Evolutionary conservation across 2,329 filamentous ascomycete species (phyloP).

Genomic region (Neofusicoccum parvum): DNA sequence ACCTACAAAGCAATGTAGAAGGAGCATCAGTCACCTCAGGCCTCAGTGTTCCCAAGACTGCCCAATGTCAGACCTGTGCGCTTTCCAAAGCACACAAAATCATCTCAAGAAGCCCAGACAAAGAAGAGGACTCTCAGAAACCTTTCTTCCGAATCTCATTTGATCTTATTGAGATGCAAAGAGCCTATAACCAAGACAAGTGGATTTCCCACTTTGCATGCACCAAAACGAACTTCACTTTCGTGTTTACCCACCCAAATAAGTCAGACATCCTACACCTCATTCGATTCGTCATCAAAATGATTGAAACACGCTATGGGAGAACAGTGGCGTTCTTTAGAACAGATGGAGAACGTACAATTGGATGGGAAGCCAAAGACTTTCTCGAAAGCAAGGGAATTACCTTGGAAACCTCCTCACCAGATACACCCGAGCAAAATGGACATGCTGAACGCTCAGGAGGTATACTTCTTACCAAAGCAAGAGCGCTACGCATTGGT

Average conservation of each 20-base stretch:
- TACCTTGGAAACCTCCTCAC: not conserved
- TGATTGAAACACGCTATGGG: not conserved
- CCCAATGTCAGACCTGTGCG: not conserved
- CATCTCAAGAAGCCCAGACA: not conserved
- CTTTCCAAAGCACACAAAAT: not conserved
- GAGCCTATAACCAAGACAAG: not conserved
- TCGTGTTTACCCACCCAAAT: not conserved
- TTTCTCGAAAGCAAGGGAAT: not conserved
- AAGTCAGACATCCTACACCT: not conserved
- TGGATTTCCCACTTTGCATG: not conserved
- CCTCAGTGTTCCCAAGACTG: not conserved
- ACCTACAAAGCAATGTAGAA: not conserved
- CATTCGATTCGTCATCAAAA: not conserved
- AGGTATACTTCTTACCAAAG: not conserved
- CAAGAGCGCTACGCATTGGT: not conserved
- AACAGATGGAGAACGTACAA: not conserved
- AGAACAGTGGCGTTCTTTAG: not conserved
- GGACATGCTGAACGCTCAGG: not conserved
- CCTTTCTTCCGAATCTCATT: not conserved
- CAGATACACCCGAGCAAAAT: not conserved
- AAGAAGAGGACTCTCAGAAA: not conserved
- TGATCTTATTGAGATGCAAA: not conserved
- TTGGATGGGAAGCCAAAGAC: not conserved
- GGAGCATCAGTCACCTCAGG: not conserved
- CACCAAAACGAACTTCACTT: not conserved